phyloP scores from a whole-genome alignment of 306 rosid species.

The Trifolium dubium region DNA sequence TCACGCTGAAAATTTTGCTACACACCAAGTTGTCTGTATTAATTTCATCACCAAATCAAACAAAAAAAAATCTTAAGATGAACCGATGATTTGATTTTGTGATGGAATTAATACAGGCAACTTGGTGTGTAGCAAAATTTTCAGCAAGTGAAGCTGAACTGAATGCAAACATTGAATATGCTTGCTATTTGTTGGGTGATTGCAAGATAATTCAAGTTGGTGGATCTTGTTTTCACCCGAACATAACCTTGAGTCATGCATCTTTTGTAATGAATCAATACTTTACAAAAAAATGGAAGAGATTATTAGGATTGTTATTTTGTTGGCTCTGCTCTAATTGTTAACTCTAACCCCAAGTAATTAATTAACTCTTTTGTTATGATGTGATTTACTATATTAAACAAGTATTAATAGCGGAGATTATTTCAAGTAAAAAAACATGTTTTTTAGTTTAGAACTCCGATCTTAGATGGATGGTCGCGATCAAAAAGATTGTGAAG shows the following conservation, averaged over 20 bases:
- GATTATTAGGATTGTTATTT: slow-evolving; percentile 46
- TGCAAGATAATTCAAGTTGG: slow-evolving; percentile 39
- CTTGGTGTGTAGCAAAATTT: slow-evolving; percentile 51
- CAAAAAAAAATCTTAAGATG: too few species aligned
- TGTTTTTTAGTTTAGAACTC: too few species aligned
- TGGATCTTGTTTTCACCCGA: slow-evolving; percentile 44
- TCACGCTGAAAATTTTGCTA: too few species aligned
- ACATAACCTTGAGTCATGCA: slow-evolving; percentile 46
- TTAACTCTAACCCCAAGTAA: slow-evolving; percentile 45
- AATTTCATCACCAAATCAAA: too few species aligned
- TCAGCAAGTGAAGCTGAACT: slow-evolving; percentile 35
- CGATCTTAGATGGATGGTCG: too few species aligned
- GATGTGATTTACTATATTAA: too few species aligned
- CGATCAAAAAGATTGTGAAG: too few species aligned
- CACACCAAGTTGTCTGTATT: too few species aligned
- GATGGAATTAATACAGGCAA: slow-evolving; percentile 16
- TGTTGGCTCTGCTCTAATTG: slow-evolving; percentile 38
- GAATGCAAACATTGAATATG: slow-evolving; percentile 30
- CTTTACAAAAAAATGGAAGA: slow-evolving; percentile 40
- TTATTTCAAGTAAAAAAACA: too few species aligned
- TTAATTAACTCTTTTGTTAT: not conserved
- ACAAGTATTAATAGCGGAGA: too few species aligned
- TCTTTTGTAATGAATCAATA: slow-evolving; percentile 57
- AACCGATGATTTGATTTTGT: not conserved
- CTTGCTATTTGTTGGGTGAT: slow-evolving; percentile 5